Evolutionary conservation across 208 protist species (phyloP), one percentile per base, ranked within the genome.

Genomic region (Kentomonas sorsogonicus): DNA sequence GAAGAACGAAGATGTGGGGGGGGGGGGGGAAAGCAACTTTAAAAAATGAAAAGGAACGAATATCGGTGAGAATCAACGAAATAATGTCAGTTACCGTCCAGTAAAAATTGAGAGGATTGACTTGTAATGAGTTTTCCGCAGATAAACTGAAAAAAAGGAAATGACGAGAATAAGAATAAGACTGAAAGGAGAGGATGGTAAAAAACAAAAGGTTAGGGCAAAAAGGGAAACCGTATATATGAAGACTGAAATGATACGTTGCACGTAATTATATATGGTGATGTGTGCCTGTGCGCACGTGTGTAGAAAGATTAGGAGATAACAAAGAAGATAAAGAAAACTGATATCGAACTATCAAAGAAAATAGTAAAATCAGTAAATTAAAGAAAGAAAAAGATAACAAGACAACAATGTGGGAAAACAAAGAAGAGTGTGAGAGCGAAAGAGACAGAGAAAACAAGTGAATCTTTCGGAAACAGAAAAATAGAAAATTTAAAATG

Each of bases 271-370:
- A n/a, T n/a, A n/a, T n/a, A n/a, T n/a, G n/a, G n/a, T n/a, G n/a
- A n/a, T n/a, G n/a, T n/a, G n/a, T n/a, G n/a, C n/a, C n/a, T n/a
- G n/a, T n/a, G n/a, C n/a, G n/a, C n/a, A n/a, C n/a, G n/a, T n/a
- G n/a, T n/a, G n/a, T n/a, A 34, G 29, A 29, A 20, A 33, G 15
- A 25, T 6, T 16, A 11, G 10, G 20, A n/a, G 5, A 34, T 4
- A 52, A 52, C 9, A 25, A 52, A 11, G 29, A 52, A 36, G 29
- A 5, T 7, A 22, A 34, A 34, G 6, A 52, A 36, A 52, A 52
- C 7, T 6, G n/a, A n/a, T 34, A 52, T 20, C 4, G 46, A 52
- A 22, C 7, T 25, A 45, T 31, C 9, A 52, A 52, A 25, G 10
- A 48, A 11, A 11, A n/a, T 48, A 25, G 18, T 16, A 4, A 6